Evolutionary conservation across 2,329 filamentous ascomycete species (phyloP).

Genomic region (Hypoxylon sp.): DNA sequence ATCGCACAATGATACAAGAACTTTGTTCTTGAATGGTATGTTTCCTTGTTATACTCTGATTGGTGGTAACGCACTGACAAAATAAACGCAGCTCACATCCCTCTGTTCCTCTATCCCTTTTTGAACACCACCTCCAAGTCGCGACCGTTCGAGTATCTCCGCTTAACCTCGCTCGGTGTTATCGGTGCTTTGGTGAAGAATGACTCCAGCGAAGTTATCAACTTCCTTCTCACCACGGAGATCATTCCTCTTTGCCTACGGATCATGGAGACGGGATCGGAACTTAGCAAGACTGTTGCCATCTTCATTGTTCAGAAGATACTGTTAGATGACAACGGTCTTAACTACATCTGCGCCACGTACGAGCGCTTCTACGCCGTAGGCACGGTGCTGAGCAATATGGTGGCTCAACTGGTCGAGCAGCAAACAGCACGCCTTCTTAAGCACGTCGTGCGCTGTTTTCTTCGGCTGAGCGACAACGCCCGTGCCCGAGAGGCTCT

Average conservation of each 20-base stretch:
- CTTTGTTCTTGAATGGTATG: constrained; percentile 90
- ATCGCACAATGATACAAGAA: constrained; percentile 95
- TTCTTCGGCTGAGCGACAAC: constrained; percentile 94
- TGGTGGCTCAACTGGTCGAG: constrained; percentile 97
- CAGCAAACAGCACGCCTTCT: constrained; percentile 95
- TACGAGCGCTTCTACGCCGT: constrained; percentile 99
- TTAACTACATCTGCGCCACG: constrained; percentile 98
- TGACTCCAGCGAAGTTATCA: constrained; percentile 98
- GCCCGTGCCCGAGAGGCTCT: constrained; percentile 94
- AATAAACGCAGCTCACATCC: constrained; percentile 83
- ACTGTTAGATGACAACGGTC: constrained; percentile 92
- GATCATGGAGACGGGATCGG: constrained; percentile 99
- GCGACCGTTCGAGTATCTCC: constrained; percentile 95
- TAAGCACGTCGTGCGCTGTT: constrained; percentile 98
- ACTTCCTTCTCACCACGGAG: constrained; percentile 97
- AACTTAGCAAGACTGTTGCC: constrained; percentile 98
- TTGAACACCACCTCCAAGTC: constrained; percentile 99
- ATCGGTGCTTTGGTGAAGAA: constrained; percentile 99
- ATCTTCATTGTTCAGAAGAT: constrained; percentile 99
- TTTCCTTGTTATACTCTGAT: background rate
- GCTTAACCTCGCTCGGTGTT: constrained; percentile 94
- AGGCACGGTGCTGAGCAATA: constrained; percentile 96
- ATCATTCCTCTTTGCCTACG: constrained; percentile 97
- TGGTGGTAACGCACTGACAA: constrained; percentile 24
- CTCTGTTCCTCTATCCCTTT: constrained; percentile 97